Conservation (phyloP, 768 basidiomycete species). For the Leucosporidium creatinivorum region DNA sequence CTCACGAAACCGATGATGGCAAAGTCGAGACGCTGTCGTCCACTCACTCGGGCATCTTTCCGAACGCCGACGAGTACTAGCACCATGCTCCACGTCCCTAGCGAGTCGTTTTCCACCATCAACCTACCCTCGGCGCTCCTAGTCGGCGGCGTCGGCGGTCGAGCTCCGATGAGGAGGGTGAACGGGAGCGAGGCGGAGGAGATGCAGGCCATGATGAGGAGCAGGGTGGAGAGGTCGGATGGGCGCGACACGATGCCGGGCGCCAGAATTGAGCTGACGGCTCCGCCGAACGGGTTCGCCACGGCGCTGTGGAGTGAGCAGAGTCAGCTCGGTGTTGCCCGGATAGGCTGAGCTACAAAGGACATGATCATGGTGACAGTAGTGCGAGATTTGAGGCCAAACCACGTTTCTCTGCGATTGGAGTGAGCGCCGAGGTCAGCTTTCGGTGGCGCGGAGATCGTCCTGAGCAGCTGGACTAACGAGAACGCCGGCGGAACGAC, state of each 20-base stretch:
- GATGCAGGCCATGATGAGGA: conserved; percentile 1
- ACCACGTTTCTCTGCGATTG: neutral
- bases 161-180: neutral
- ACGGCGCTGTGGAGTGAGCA: neutral
- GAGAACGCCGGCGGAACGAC: neutral
- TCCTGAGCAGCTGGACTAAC: neutral
- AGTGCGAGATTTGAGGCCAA: neutral
- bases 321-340: no score
- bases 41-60: neutral
- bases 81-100: neutral
- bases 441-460: neutral
- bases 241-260: neutral
- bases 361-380: neutral
- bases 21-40: neutral
- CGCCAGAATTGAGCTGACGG: neutral
- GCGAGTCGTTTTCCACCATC: neutral
- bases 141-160: conserved; percentile 2
- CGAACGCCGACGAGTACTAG: neutral
- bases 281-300: conserved; percentile 9
- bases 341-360: neutral
- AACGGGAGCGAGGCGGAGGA: neutral
- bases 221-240: neutral
- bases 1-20: neutral
- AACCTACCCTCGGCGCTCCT: neutral
- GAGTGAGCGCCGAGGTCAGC: neutral